phyloP scores from a whole-genome alignment of 1,284 basidiomycete species.

The Fistulinella cinereoalba region DNA sequence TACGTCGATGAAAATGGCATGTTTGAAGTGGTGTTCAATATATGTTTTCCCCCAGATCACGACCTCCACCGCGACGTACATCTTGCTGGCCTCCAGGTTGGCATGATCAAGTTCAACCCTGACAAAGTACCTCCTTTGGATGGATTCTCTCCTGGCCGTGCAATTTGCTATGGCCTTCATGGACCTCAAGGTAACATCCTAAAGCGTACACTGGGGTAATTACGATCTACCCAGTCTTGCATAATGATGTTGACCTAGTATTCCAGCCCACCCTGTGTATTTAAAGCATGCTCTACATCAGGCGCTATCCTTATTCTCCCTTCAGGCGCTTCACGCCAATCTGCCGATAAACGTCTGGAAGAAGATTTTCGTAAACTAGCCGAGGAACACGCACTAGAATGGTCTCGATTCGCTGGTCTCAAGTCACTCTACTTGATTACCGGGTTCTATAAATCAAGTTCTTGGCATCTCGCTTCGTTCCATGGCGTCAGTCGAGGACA shows the following conservation, averaged over 20 bases:
- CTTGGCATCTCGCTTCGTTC: conserved; percentile 9
- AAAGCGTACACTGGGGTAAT: not conserved
- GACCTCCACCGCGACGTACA: not conserved
- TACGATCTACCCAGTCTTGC: not conserved
- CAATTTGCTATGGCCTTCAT: not conserved
- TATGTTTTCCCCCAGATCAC: not conserved
- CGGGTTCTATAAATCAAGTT: conserved; percentile 1
- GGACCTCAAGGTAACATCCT: not conserved
- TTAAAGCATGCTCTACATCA: not conserved
- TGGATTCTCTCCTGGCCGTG: not conserved
- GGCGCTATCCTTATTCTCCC: conserved; percentile 7
- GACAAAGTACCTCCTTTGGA: too few species aligned
- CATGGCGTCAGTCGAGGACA: not conserved
- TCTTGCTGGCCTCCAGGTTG: not conserved
- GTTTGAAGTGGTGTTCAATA: conserved; percentile 4
- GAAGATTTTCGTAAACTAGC: not conserved
- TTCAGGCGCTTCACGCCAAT: not conserved
- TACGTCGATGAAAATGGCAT: conserved; percentile 1
- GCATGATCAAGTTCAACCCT: not conserved
- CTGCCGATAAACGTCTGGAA: not conserved
- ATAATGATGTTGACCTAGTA: not conserved
- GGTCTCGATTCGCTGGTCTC: not conserved
- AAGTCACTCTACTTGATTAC: conserved; percentile 7
- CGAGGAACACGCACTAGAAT: not conserved
- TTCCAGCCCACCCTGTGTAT: not conserved